phyloP scores from a whole-genome alignment of 768 basidiomycete genomes.

The Termitomyces bulborhizus region DNA sequence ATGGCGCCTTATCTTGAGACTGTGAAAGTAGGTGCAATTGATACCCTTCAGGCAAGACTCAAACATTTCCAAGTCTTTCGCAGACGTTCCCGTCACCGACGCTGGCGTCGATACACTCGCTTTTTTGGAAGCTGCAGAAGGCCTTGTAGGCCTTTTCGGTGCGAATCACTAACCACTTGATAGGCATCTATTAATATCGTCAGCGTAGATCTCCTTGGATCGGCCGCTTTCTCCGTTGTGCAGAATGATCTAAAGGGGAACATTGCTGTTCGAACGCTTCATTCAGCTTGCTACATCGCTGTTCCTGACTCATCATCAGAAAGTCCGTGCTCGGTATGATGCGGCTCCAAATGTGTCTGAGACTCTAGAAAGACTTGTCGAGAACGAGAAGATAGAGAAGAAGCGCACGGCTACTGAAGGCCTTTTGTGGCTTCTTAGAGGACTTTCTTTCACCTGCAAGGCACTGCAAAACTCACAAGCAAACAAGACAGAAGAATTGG shows the following conservation, averaged over 20 bases:
- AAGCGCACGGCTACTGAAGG: slow-evolving; percentile 87
- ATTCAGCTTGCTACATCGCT: neutral
- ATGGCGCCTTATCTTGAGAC: slow-evolving; percentile 78
- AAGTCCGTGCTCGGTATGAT: slow-evolving; percentile 80
- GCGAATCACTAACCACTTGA: slow-evolving; percentile 13
- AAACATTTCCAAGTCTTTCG: slow-evolving; percentile 66
- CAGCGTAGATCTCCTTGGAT: slow-evolving; percentile 73
- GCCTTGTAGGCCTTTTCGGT: slow-evolving; percentile 91
- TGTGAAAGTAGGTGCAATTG: slow-evolving; percentile 43
- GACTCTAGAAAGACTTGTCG: slow-evolving; percentile 81
- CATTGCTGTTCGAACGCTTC: slow-evolving; percentile 58
- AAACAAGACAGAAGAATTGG: slow-evolving; percentile 59
- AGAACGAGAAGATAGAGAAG: slow-evolving; percentile 82
- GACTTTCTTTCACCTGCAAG: slow-evolving; percentile 82
- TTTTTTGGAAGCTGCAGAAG: slow-evolving; percentile 86
- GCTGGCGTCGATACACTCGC: slow-evolving; percentile 81
- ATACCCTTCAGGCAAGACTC: neutral
- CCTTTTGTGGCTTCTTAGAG: slow-evolving; percentile 90
- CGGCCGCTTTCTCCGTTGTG: slow-evolving; percentile 76
- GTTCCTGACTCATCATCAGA: slow-evolving; percentile 40
- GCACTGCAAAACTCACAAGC: slow-evolving; percentile 69
- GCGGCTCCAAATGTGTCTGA: slow-evolving; percentile 55
- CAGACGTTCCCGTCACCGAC: slow-evolving; percentile 81
- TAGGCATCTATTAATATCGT: neutral
- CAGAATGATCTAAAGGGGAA: slow-evolving; percentile 87